Evolutionary conservation across 1,284 basidiomycete genomes (phyloP).

Genomic region (Vanrija pseudolonga): DNA sequence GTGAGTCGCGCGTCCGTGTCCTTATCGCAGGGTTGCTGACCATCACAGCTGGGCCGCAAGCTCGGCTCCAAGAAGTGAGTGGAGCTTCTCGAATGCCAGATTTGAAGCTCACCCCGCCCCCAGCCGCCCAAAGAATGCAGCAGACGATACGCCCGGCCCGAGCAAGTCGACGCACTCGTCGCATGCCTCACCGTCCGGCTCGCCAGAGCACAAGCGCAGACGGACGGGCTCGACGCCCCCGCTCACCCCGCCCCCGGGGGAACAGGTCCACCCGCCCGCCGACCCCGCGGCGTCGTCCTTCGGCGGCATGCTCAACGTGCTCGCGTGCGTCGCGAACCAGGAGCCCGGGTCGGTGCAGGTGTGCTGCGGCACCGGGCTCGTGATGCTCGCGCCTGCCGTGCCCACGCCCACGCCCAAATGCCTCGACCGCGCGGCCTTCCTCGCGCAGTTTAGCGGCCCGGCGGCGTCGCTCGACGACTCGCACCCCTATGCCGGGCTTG

Average conservation of each 20-base stretch:
- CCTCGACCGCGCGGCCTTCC: conserved; percentile 5
- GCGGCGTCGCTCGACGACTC: conserved; percentile 1
- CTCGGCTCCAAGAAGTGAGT: conserved; percentile 13
- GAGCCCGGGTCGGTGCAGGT: conserved; percentile 3
- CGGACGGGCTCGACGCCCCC: no score
- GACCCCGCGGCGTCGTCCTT: conserved; percentile 1
- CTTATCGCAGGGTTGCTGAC: neutral
- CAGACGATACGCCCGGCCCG: no score
- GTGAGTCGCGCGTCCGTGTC: neutral
- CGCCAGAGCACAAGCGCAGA: no score
- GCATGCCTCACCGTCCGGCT: no score
- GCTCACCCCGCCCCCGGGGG: no score
- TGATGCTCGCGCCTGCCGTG: no score
- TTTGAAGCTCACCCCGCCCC: no score
- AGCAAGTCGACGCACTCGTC: no score
- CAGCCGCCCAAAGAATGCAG: no score
- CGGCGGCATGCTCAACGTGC: conserved; percentile 15
- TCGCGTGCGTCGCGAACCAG: conserved; percentile 14
- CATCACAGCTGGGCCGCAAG: conserved; percentile 9
- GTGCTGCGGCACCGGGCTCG: no score
- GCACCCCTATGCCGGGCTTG: conserved; percentile 16
- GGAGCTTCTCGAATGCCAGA: no score
- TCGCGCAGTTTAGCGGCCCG: no score
- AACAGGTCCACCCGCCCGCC: neutral
- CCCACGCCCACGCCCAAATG: conserved; percentile 15